phyloP scores from a whole-genome alignment of 371 early-diverging fungal species.

The Catenaria anguillulae region DNA sequence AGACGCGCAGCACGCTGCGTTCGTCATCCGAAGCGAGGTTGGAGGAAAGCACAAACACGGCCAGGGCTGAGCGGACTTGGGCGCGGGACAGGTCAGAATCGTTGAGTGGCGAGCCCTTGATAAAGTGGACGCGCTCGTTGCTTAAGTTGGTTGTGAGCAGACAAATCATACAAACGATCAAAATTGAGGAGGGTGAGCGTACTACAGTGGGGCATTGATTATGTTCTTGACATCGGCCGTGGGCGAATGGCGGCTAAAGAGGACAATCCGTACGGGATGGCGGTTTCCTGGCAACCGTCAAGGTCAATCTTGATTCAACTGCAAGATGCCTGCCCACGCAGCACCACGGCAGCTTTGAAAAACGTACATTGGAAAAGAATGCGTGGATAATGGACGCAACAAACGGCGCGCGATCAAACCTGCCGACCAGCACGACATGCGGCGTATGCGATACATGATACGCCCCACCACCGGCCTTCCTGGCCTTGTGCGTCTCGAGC shows the following conservation, averaged over 20 bases:
- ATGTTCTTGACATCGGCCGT: neutral
- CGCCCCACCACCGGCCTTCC: constrained; percentile 25
- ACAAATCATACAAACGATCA: too few relatives aligned
- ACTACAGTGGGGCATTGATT: neutral
- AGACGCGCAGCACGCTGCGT: constrained; percentile 34
- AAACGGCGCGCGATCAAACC: constrained; percentile 40
- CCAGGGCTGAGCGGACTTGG: neutral
- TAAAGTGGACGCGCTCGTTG: too few relatives aligned
- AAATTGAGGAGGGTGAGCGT: neutral
- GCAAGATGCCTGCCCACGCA: too few relatives aligned
- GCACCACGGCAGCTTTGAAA: neutral
- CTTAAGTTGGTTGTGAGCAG: too few relatives aligned
- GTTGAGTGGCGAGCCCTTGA: neutral
- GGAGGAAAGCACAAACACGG: neutral
- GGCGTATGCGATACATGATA: constrained; percentile 19
- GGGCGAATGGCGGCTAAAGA: neutral
- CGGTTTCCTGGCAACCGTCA: neutral
- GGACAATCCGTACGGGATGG: neutral
- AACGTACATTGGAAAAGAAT: constrained; percentile 36
- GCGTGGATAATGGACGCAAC: constrained; percentile 37
- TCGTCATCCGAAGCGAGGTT: constrained; percentile 19
- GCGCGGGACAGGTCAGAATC: neutral
- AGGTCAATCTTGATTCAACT: too few relatives aligned
- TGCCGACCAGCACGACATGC: constrained; percentile 46
- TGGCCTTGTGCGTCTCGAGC: neutral